Conservation (phyloP, 805 yeast species). For the Monosporozyma servazzii region DNA sequence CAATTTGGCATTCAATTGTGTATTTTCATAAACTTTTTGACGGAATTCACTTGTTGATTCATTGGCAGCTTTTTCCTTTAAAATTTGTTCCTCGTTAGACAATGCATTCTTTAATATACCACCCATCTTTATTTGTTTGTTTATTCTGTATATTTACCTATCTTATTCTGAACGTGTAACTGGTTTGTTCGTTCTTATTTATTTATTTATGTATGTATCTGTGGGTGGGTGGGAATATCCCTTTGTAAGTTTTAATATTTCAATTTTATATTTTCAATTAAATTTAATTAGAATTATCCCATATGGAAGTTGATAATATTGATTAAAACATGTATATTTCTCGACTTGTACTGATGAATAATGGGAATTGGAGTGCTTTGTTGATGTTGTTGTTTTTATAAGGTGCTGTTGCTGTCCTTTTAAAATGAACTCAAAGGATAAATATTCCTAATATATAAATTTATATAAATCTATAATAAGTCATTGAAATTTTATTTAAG, state of each 20-base stretch:
- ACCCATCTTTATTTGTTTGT: constrained; percentile 19
- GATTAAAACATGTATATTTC: too few relatives aligned
- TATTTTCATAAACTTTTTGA: constrained; percentile 69
- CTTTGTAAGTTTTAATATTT: background rate
- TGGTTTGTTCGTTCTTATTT: background rate
- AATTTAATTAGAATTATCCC: too few relatives aligned
- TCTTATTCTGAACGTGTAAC: background rate
- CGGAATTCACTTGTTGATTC: constrained; percentile 36
- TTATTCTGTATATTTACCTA: background rate
- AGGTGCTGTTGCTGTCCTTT: too few relatives aligned
- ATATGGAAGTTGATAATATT: too few relatives aligned
- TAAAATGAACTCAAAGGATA: too few relatives aligned
- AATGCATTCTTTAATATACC: constrained; percentile 50
- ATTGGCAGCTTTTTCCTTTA: background rate
- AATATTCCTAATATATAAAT: background rate
- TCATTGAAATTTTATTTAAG: constrained; percentile 8
- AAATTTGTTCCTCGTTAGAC: constrained; percentile 15
- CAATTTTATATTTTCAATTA: background rate
- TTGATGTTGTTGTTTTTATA: too few relatives aligned
- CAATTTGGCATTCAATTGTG: constrained; percentile 61
- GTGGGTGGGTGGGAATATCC: background rate
- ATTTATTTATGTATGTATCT: background rate
- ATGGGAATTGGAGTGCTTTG: too few relatives aligned
- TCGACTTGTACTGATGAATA: too few relatives aligned
- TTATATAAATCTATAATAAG: background rate